Evolutionary conservation across 768 basidiomycete genomes (phyloP), one percentile per base, ranked within the genome.

Genomic region (Mycena indigotica): DNA sequence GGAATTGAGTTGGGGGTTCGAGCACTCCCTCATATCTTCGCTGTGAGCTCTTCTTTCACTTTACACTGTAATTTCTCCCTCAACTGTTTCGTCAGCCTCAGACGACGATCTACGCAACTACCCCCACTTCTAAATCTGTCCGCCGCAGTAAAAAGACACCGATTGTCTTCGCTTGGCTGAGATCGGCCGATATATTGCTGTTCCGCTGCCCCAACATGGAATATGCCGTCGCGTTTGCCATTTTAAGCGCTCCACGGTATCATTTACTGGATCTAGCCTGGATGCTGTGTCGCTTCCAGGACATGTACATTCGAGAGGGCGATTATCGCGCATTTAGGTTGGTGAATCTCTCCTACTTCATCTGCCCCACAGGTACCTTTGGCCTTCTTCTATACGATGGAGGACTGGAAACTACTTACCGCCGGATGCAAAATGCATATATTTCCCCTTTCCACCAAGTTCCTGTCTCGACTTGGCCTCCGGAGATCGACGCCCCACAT

Each of bases 291-390:
- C 24, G 49, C 1, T 56, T 56, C 39, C 39, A 50, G 55, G 55
- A 56, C 28, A 56, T 41, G 29, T 51, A 51, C 39, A 56, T 56
- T 19, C 55, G 55, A 1, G 28, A 10, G 3, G 38, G 38, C 3
- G 28, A 56, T 13, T 56, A 56, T 28, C 10, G 19, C 12, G 3
- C 49, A 19, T 56, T 56, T 24, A 39, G 50, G 1, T 1, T 50
- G 29, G 1, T 50, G 8, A 13, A 19, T 1, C 21, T 56, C 12
- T 17, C 48, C 1, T 56, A 19, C n/a, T 12, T 10, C 35, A 38
- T 38, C 35, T n/a, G 35, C 35, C 35, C n/a, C 35, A n/a, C 10
- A 10, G 35, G 35, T 10, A 38, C 12, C 12, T 38, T 10, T n/a
- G 35, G 35, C 35, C 10, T 38, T n/a, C 35, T 38, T 38, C n/a